Base-by-base conservation (phyloP, 1,284 basidiomycete genomes). In the Ustilago vetiveriae region DNA sequence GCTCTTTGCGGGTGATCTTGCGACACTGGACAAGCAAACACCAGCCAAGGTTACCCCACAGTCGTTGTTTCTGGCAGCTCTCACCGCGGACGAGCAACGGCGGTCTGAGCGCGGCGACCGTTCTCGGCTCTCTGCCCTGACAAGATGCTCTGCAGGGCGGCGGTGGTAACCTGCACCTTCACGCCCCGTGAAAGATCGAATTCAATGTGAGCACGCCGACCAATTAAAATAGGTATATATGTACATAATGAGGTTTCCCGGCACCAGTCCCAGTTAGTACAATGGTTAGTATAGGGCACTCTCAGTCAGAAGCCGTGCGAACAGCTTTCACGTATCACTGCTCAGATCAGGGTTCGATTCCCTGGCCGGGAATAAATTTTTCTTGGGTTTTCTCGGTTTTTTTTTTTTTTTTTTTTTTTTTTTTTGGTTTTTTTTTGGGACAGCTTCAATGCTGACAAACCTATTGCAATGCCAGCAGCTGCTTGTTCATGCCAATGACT, bases 281-380 rank as follows among this genome's bases (percentile, higher is more conserved):
- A 55, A 48, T 55, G 53, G 53, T 42, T 42, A 55, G 45, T 46
- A 55, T 48, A 55, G 37, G 32, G 30, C 53, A 43, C 53, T 55
- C 53, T 55, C 53, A 35, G n/a, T n/a, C n/a, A n/a, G n/a, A n/a
- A n/a, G n/a, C n/a, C 16, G 32, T 8, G 6, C 16, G 8, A 35
- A 35, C 32, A 16, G 16, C 32, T 35, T 16, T 8, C 16, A 21
- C 6, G 2, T 7, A 23, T 66, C 56, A 38, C 58, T 59, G 66
- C 48, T 52, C 55, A 70, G 60, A 64, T 70, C 66, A 56, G 66
- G 66, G 66, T 70, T 70, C 66, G 66, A 70, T 70, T 70, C 66
- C 66, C 59, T 56, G 66, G 66, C 60, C 51, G 60, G 66, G 66
- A 70, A 69, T 44, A 42, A 37, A 50, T 45, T 36, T 35, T 35